Evolutionary conservation across 371 early-diverging fungal genomes (phyloP), one percentile per base, ranked within the genome.

Genomic region (Globomyces sp.): DNA sequence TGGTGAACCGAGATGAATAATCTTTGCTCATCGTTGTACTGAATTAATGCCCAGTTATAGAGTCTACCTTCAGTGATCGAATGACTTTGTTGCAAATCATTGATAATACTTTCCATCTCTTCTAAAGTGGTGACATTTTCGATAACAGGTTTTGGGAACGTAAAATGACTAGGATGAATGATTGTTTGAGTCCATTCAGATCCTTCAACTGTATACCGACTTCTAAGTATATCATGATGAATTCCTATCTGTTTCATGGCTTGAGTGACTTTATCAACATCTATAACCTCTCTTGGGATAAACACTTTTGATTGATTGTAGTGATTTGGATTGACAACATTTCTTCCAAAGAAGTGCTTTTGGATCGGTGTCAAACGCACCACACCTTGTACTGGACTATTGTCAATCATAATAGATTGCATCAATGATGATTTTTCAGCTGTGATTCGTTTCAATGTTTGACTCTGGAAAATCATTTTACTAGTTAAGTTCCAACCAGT

Each of bases 221-320:
- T 64, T 40, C 69, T 59, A 37, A 70, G 67, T 53, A 70, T 66
- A 50, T 70, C 70, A 49, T 70, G 70, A 5, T 65, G 53, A 49
- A 60, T 1, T n/a, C 60, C 24, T 39, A 34, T 3, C 5, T 40
- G 39, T 42, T 42, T 36, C 4, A 48, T 11, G 1, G 24, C 24
- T 24, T 24, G 24, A 24, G 24, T 24, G 24, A 24, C 24, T 24
- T 24, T 24, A 24, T 24, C 24, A 24, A 24, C 24, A 24, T 24
- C 24, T 24, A 58, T 37, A n/a, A 13, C 39, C 44, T 13, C 5
- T 42, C 40, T 37, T 52, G 47, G 65, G 4, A 10, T 66, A n/a
- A 70, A 55, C 1, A 70, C 55, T 45, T 65, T 66, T 4, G 36
- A 49, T 61, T 70, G 70, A 8, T 58, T 66, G 67, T 48, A 70